These are phyloP conservation scores for Gautieria morchelliformis DNA, from an alignment of 768 basidiomycete species.

Conservation along the genomic window DNA sequence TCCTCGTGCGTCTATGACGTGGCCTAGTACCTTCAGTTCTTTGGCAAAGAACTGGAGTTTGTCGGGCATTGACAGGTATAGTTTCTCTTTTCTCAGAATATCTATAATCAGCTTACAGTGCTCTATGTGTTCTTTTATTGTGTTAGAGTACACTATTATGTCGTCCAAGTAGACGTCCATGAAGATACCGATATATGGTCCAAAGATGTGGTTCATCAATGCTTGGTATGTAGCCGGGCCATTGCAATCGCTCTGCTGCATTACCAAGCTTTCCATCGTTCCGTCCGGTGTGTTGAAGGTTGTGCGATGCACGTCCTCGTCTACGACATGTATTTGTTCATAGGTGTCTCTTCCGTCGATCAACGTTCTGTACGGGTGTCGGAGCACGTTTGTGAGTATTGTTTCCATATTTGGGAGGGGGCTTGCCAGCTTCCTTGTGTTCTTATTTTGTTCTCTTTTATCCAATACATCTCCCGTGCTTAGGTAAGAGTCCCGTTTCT, in stretches of 20 bases:
- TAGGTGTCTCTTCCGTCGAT: conserved; percentile 24
- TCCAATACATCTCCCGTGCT: conserved; percentile 25
- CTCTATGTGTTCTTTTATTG: conserved; percentile 19
- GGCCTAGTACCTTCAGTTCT: conserved; percentile 19
- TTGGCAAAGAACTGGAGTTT: conserved; percentile 26
- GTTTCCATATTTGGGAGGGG: conserved; percentile 21
- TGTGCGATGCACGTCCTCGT: conserved; percentile 18
- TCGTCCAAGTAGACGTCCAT: conserved; percentile 29
- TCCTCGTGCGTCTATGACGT: conserved; percentile 25
- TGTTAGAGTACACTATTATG: conserved; percentile 25
- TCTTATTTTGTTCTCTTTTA: conserved; percentile 21
- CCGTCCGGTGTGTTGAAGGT: conserved; percentile 32
- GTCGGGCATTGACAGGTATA: conserved; percentile 24
- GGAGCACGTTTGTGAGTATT: conserved; percentile 16
- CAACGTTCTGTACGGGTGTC: conserved; percentile 13
- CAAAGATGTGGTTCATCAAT: conserved; percentile 33
- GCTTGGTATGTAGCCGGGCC: conserved; percentile 32
- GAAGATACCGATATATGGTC: conserved; percentile 20
- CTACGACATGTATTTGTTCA: conserved; percentile 21
- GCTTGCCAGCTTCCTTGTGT: conserved; percentile 20
- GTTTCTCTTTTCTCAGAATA: conserved; percentile 22
- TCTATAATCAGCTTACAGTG: conserved; percentile 25
- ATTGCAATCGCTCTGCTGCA: conserved; percentile 27
- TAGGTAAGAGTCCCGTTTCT: conserved; percentile 22
- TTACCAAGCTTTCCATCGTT: conserved; percentile 32